Evolutionary conservation across 345 rosid genomes (phyloP).

Genomic region (Brassica carinata): DNA sequence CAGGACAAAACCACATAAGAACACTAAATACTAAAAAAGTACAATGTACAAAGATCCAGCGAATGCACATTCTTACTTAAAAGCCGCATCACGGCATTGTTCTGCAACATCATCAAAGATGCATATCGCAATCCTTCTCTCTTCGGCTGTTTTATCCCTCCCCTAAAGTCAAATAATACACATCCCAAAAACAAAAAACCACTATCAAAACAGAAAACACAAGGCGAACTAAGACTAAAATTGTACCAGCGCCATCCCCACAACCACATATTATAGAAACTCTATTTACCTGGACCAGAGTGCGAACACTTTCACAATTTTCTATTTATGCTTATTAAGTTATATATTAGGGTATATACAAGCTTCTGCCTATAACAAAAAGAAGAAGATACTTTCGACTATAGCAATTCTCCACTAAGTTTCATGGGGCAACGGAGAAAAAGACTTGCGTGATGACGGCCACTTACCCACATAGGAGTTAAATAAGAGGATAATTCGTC

Average conservation of each 20-base stretch:
- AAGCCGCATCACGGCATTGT: constrained; percentile 93
- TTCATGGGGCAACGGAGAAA: constrained; percentile 1
- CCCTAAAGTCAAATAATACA: constrained; percentile 55
- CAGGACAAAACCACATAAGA: constrained; percentile 18
- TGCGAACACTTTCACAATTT: neutral
- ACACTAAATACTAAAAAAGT: constrained; percentile 16
- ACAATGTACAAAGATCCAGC: neutral
- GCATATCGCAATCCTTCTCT: constrained; percentile 99
- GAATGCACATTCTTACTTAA: constrained; percentile 60
- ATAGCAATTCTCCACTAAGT: constrained; percentile 1
- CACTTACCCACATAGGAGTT: constrained; percentile 99
- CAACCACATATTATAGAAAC: neutral
- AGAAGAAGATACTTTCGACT: constrained; percentile 13
- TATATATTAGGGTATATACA: neutral
- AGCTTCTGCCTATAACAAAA: neutral
- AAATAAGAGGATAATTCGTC: constrained; percentile 91
- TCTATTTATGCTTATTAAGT: no score
- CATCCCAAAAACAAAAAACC: neutral
- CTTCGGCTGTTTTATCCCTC: constrained; percentile 98
- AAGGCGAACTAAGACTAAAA: neutral
- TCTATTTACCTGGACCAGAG: constrained; percentile 14
- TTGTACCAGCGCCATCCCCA: constrained; percentile 1
- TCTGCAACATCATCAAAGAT: constrained; percentile 99
- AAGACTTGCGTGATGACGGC: neutral
- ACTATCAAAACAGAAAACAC: constrained; percentile 11